These are phyloP conservation scores for Kockovaella imperatae DNA, from an alignment of 768 basidiomycete genomes.

Conservation along the genomic window DNA sequence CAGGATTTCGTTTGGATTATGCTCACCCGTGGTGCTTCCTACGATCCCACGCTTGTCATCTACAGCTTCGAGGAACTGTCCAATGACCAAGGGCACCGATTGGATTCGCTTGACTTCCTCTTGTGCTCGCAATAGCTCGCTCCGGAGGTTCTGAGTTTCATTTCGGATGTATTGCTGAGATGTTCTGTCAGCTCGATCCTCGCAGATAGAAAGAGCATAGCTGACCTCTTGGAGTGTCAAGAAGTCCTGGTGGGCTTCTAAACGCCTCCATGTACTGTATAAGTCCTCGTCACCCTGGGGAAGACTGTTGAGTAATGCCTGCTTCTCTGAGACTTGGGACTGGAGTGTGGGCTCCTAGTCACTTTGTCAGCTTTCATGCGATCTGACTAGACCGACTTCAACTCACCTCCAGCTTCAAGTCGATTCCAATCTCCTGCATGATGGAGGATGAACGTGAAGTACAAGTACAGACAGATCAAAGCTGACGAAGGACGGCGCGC, in stretches of 20 bases:
- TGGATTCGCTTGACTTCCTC: conserved; percentile 99
- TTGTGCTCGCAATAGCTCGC: conserved; percentile 95
- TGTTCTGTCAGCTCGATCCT: conserved; percentile 29
- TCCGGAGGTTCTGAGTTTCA: conserved; percentile 93
- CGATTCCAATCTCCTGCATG: conserved; percentile 89
- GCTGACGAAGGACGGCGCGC: not conserved
- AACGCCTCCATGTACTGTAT: conserved; percentile 95
- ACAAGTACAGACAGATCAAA: not conserved
- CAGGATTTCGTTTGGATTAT: not conserved
- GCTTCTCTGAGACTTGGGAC: conserved; percentile 79
- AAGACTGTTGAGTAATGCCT: conserved; percentile 73
- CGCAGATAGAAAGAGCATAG: not conserved
- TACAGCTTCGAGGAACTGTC: conserved; percentile 97
- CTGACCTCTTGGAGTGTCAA: conserved; percentile 53
- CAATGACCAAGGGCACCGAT: conserved; percentile 95
- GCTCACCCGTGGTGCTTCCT: conserved; percentile 69
- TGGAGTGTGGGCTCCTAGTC: conserved; percentile 81
- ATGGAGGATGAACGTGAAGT: conserved; percentile 1
- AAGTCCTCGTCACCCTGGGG: conserved; percentile 71
- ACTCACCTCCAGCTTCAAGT: conserved; percentile 68
- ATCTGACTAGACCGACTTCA: not conserved
- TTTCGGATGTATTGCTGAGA: conserved; percentile 96
- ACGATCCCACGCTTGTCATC: conserved; percentile 96
- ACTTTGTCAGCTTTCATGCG: not conserved
- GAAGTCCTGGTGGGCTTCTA: conserved; percentile 89